Conservation (phyloP, 2,329 filamentous ascomycete species). For the Colletotrichum agaves region DNA sequence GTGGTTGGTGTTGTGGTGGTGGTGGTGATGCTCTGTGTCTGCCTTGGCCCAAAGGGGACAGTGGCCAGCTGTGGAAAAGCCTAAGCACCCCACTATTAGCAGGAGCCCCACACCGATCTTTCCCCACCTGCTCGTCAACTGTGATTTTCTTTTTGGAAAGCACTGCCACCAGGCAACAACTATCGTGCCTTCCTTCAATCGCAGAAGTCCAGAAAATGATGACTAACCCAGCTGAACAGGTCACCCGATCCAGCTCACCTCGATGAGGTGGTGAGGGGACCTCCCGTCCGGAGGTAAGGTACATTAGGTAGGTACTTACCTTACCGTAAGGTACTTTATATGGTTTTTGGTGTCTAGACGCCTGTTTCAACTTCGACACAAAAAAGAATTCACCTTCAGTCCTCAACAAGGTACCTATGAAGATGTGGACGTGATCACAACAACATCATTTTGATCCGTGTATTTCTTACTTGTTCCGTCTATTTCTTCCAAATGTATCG, state of each 20-base stretch:
- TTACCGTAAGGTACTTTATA: too few relatives aligned
- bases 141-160: background rate
- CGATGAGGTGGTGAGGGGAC: background rate
- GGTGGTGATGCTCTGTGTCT: too few relatives aligned
- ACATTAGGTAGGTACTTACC: background rate
- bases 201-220: background rate
- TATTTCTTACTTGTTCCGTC: background rate
- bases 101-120: constrained; percentile 4
- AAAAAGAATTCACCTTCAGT: too few relatives aligned
- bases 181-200: background rate
- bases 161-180: constrained; percentile 22
- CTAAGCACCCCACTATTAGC: background rate
- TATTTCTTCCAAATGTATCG: background rate
- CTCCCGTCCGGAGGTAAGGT: too few relatives aligned
- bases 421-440: too few relatives aligned
- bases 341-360: constrained; percentile 22
- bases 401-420: too few relatives aligned
- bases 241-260: constrained; percentile 23
- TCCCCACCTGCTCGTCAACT: background rate
- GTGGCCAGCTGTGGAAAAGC: too few relatives aligned
- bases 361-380: constrained; percentile 5
- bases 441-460: background rate
- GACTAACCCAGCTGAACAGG: background rate
- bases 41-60: too few relatives aligned
- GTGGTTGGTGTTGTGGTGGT: background rate